Percentiles rank a stretch among this genome's conserved stretches.
Conservation (phyloP, 2,329 filamentous ascomycete species). For the Ploettnerulaceae sp. region DNA sequence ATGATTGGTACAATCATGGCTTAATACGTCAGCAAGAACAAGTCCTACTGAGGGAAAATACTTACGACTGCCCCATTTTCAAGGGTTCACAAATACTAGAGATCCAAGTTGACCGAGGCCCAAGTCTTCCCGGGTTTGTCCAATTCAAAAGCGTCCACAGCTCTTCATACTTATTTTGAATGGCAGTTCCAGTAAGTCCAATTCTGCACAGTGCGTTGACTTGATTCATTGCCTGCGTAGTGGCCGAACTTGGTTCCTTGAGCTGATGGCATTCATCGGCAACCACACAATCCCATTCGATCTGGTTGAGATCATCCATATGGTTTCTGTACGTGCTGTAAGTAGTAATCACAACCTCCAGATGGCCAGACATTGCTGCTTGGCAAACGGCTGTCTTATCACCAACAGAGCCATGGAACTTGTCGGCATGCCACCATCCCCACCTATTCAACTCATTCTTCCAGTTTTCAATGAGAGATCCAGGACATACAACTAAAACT, state of each 20-base stretch:
- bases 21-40: constrained; percentile 11
- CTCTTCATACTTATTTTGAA: constrained; percentile 97
- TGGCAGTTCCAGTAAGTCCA: constrained; percentile 89
- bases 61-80: constrained; percentile 71
- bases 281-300: constrained; percentile 90
- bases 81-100: constrained; percentile 72
- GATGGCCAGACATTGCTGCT: constrained; percentile 66
- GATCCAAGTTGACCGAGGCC: constrained; percentile 70
- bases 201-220: constrained; percentile 90
- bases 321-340: constrained; percentile 86
- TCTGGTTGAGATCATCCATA: constrained; percentile 67
- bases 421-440: constrained; percentile 92
- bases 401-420: constrained; percentile 65
- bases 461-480: constrained; percentile 88
- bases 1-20: constrained; percentile 76
- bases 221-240: constrained; percentile 81
- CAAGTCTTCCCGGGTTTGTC: constrained; percentile 78
- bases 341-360: constrained; percentile 92
- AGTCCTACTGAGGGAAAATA: neutral
- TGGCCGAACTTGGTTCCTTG: constrained; percentile 73
- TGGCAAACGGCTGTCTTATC: constrained; percentile 69
- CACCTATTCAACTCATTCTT: constrained; percentile 77
- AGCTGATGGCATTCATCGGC: constrained; percentile 91
- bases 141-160: constrained; percentile 95
- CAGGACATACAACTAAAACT: constrained; percentile 82